These are phyloP conservation scores for Xylaria palmicola DNA, from an alignment of 495 filamentous ascomycete species.

Conservation along the genomic window DNA sequence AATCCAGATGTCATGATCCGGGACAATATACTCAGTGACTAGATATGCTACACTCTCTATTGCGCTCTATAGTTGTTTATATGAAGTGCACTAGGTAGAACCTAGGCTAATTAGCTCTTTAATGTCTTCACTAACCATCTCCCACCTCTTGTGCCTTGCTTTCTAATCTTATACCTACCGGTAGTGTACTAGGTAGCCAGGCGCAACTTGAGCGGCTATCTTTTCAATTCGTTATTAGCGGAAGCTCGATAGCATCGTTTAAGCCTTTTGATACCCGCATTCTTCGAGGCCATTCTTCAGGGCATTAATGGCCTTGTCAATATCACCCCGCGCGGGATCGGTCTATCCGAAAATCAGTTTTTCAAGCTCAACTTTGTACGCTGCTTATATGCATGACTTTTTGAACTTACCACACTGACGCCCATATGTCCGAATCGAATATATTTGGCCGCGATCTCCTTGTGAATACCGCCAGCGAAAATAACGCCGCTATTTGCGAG, in stretches of 20 bases:
- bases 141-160: neutral
- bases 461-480: slow-evolving; percentile 93
- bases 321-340: slow-evolving; percentile 63
- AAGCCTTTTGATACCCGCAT: slow-evolving; percentile 61
- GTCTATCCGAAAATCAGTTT: slow-evolving; percentile 41
- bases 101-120: neutral
- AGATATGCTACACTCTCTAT: neutral
- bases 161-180: neutral
- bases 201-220: too few species aligned
- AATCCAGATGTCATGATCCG: too few species aligned
- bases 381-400: slow-evolving; percentile 39
- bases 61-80: neutral
- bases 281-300: slow-evolving; percentile 73
- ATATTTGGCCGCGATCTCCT: slow-evolving; percentile 61
- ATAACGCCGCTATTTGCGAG: slow-evolving; percentile 87
- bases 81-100: neutral
- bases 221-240: neutral
- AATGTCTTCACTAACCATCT: neutral
- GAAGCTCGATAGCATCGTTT: slow-evolving; percentile 15
- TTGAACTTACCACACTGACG: slow-evolving; percentile 67
- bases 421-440: slow-evolving; percentile 88
- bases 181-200: neutral
- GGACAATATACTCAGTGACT: too few species aligned
- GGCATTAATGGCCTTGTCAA: slow-evolving; percentile 77
- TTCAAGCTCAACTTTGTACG: slow-evolving; percentile 27